phyloP scores from a whole-genome alignment of 768 basidiomycete genomes.

The Kwoniella mangroviensis region DNA sequence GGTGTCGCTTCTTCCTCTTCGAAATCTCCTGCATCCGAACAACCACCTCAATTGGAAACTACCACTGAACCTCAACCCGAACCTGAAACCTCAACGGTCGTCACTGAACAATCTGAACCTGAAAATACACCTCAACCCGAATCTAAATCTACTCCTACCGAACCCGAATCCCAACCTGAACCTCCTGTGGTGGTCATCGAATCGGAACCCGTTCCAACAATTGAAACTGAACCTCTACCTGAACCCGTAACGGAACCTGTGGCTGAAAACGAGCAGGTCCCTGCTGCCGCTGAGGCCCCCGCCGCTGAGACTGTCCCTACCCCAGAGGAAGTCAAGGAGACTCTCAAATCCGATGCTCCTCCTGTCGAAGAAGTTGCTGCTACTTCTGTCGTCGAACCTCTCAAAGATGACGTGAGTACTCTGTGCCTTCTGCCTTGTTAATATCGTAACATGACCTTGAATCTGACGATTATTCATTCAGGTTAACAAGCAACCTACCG shows the following conservation, averaged over 20 bases:
- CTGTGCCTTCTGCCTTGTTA: not conserved
- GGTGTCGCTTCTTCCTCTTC: constrained; percentile 12
- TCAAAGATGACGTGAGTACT: constrained; percentile 31
- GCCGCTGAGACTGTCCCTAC: constrained; percentile 59
- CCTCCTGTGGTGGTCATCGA: constrained; percentile 7
- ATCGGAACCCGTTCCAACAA: not conserved
- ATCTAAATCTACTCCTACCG: constrained; percentile 5
- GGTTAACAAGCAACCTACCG: constrained; percentile 45
- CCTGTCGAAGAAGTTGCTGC: constrained; percentile 30
- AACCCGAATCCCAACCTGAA: constrained; percentile 3
- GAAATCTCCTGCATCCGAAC: not conserved
- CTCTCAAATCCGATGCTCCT: constrained; percentile 32
- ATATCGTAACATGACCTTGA: not conserved
- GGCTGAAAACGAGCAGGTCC: constrained; percentile 17
- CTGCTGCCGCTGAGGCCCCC: constrained; percentile 57
- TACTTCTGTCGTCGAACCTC: constrained; percentile 29
- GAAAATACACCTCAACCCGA: not conserved
- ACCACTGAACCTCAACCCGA: constrained; percentile 5
- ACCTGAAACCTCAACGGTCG: not conserved
- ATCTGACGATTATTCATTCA: not conserved
- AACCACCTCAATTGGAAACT: not conserved
- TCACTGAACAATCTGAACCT: not conserved
- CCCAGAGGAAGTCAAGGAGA: constrained; percentile 58
- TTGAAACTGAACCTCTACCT: constrained; percentile 1
- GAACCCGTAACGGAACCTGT: constrained; percentile 4